A percentile compares a stretch with the other conserved stretches of the same genome.
Evolutionary conservation across 441 rosid genomes (phyloP).

Genomic region (Omphalea diandra): DNA sequence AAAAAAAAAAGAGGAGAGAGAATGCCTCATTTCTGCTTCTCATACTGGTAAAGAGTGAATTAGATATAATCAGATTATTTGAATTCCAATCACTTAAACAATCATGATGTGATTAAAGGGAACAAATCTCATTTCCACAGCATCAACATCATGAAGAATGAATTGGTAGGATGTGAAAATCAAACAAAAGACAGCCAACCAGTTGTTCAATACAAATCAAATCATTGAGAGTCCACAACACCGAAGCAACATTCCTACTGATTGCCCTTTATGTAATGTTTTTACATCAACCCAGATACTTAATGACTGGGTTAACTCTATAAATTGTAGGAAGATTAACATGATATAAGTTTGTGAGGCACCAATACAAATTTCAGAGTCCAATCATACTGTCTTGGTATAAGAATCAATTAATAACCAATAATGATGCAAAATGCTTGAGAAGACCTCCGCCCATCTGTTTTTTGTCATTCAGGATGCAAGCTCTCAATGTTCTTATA

Average conservation of each 20-base stretch:
- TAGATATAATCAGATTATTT: no score
- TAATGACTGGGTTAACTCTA: slow-evolving; percentile 15
- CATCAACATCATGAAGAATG: not conserved
- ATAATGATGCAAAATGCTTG: slow-evolving; percentile 2
- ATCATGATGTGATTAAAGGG: no score
- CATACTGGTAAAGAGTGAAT: no score
- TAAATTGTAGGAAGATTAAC: slow-evolving; percentile 30
- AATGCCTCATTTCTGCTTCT: no score
- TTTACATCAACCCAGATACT: slow-evolving; percentile 18
- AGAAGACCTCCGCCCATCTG: slow-evolving; percentile 13
- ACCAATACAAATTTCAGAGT: slow-evolving; percentile 17
- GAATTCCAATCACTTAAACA: no score
- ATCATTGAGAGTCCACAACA: not conserved
- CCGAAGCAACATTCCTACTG: slow-evolving; percentile 1
- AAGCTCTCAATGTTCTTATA: slow-evolving; percentile 15
- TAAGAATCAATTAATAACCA: slow-evolving; percentile 9
- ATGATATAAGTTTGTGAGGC: slow-evolving; percentile 20
- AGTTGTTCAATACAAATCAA: not conserved
- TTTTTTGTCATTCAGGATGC: slow-evolving; percentile 15
- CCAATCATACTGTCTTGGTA: slow-evolving; percentile 20
- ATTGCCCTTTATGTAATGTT: slow-evolving; percentile 15
- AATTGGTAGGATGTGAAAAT: no score
- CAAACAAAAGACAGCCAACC: not conserved
- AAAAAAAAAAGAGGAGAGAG: no score
- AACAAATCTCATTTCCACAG: not conserved